Base-by-base conservation (phyloP, 2,329 filamentous ascomycete genomes). In the Dothideomycetidae sp. region DNA sequence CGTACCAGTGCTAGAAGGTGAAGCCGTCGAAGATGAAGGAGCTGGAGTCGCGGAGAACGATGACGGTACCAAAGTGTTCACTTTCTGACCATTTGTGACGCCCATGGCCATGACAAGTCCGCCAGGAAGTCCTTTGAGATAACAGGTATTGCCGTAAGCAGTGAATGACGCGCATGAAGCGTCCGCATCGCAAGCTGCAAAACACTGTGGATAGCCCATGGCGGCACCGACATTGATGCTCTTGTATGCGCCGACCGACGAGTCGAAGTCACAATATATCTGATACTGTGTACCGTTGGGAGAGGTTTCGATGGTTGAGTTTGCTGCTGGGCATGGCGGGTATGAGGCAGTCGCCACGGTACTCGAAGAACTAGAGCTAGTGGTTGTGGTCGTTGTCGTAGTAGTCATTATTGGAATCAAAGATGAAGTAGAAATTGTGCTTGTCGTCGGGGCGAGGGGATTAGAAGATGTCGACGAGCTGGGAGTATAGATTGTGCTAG, bases 241-340 rank as follows among this genome's bases (percentile, higher is more conserved):
- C 13, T 16, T 30, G 28, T 37, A 37, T 5, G 35, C 28, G 10
- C 4, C 35, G n/a, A 29, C 29, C 16, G 5, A 21, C 3, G 35
- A 37, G 35, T 37, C 35, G 17, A 16, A 28, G 29, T 38, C 31
- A n/a, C 36, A 38, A 13, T 30, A 30, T 5, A 38, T 30, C 7
- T 19, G 10, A 15, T 38, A 38, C n/a, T 29, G 28, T n/a, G 36
- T 31, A 19, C 15, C 18, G 18, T 10, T 28, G 10, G 9, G 7
- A 21, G 30, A 29, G 10, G 29, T 38, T 18, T 30, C 14, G 13
- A 32, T 38, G 5, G 36, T 32, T 11, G 18, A 13, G 18, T 38
- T 38, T 12, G 29, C 36, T 12, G 29, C 36, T 5, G 36, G 36
- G 18, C 36, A 38, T n/a, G 36, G 18, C 7, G 36, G 36, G 14